Base-by-base conservation (phyloP, 2,329 filamentous ascomycete genomes). In the Pseudogymnoascus sp. region DNA sequence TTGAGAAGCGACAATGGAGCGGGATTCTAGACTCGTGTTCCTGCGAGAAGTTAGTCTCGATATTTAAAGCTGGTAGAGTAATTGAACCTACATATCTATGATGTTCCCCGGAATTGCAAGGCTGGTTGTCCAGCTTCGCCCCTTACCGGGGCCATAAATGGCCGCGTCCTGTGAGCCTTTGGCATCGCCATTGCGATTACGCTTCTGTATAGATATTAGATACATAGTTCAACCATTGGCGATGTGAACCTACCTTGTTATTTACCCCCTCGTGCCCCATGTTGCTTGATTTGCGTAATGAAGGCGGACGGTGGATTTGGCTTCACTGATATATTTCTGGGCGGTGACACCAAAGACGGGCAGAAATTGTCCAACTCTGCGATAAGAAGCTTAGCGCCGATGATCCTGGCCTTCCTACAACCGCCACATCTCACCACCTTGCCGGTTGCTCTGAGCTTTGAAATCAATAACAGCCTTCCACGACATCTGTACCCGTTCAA, bases 41-140 rank as follows among this genome's bases (percentile, higher is more conserved):
- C 59, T 60, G 2, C 8, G 18, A 18, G n/a, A 36, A 34, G 16
- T 42, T 31, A 66, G 31, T 23, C 16, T 12, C n/a, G 46, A 56
- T 34, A 8, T 18, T 34, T 8, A 44, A 63, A 53, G 38, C 5
- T 7, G 18, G 53, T 16, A 46, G n/a, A 23, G 10, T 14, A 7
- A 14, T 31, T 53, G 28, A 37, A 75, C 79, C 65, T 77, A 91
- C 89, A 89, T 90, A 64, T 86, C 81, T 63, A 93, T 82, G 50
- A 95, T 85, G 72, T 89, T 93, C 36, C 88, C 89, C 1, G 91
- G 89, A 31, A 96, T 76, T 3, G 91, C 91, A 36, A 95, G 81
- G 44, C 88, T 93, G 16, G 95, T 73, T 0, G 91, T 95, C 82
- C 88, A 90, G 37, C 83, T 77, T 67, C 90, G 67, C 37, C 87